Evolutionary conservation across 306 rosid species (phyloP), one percentile per base, ranked within the genome.

Genomic region (Arachis hypogaea): DNA sequence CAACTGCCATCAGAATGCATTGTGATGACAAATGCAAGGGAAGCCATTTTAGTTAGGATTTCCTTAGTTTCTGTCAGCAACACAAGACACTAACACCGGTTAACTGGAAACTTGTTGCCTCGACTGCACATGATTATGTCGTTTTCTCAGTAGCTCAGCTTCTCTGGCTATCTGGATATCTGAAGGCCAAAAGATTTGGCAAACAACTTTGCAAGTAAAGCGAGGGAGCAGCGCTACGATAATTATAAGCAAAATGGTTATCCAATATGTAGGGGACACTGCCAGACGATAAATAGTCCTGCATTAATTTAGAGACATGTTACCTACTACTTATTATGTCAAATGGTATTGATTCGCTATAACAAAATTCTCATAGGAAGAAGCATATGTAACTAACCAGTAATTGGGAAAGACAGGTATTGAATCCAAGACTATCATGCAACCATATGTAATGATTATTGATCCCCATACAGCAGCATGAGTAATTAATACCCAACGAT

Each of bases 391-490:
- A 42, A 85, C 97, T 78, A 69, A 95, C 99, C 99, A 95, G 88
- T 92, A 95, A 81, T 89, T 86, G 63, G 96, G 97, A 74, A 92
- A 82, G 56, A 75, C 81, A 0, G 98, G 99, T 63, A 95, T 85
- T 22, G 96, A 87, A 87, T 95, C 99, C 86, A 95, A 77, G 63
- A 90, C 78, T 77, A 92, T 84, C 90, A 95, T 80, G 82, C 98
- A 92, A 61, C 91, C 90, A 76, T 87, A 95, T 55, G 99, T 92
- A 59, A 82, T 90, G 72, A 95, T 16, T 77, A 95, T 85, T 2
- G 99, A 95, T 75, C 99, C 99, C 99, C 99, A 92, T 11, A 95
- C 82, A 43, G 99, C 96, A 68, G 71, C 45, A 79, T 95, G 99
- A 67, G 96, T 88, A 68, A 90, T 82, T 56, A 82, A 83, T 33